Conservation (phyloP, 2,329 filamentous ascomycete species). For the Pseudogymnoascus sp. region DNA sequence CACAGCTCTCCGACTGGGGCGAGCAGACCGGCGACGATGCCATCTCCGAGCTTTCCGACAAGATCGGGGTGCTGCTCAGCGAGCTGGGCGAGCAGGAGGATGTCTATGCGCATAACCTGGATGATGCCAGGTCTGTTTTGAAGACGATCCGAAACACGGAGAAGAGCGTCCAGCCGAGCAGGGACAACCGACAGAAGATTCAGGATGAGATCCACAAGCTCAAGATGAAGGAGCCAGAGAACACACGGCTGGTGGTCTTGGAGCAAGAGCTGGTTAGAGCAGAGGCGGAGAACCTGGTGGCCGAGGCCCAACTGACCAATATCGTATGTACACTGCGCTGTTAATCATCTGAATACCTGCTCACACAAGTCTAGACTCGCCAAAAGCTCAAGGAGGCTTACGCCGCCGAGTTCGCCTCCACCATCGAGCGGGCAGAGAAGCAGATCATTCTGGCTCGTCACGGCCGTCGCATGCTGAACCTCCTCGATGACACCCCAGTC, state of each 20-base stretch:
- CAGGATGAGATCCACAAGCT: constrained; percentile 85
- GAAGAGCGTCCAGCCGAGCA: constrained; percentile 84
- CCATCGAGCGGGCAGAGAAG: constrained; percentile 94
- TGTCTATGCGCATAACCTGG: constrained; percentile 72
- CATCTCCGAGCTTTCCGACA: constrained; percentile 86
- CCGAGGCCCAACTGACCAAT: constrained; percentile 93
- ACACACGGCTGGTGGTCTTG: constrained; percentile 68
- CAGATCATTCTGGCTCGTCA: constrained; percentile 91
- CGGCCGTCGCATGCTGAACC: constrained; percentile 71
- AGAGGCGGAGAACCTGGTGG: constrained; percentile 91
- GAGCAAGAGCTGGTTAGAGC: constrained; percentile 96
- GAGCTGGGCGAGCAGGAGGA: constrained; percentile 96
- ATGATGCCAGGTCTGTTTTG: constrained; percentile 72
- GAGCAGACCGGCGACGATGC: constrained; percentile 82
- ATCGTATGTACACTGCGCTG: constrained; percentile 50
- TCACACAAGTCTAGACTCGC: constrained; percentile 54
- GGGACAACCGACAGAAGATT: constrained; percentile 81
- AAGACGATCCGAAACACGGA: constrained; percentile 96
- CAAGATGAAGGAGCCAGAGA: constrained; percentile 87
- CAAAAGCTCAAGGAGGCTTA: constrained; percentile 96
- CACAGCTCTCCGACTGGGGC: constrained; percentile 93
- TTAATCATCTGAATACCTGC: background rate
- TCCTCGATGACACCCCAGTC: constrained; percentile 83
- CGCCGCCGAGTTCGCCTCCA: constrained; percentile 76
- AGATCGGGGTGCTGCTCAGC: constrained; percentile 82